A percentile compares a stretch with the other conserved stretches of the same genome.
phyloP scores from a whole-genome alignment of 768 basidiomycete species.

The Lactarius trivialis region DNA sequence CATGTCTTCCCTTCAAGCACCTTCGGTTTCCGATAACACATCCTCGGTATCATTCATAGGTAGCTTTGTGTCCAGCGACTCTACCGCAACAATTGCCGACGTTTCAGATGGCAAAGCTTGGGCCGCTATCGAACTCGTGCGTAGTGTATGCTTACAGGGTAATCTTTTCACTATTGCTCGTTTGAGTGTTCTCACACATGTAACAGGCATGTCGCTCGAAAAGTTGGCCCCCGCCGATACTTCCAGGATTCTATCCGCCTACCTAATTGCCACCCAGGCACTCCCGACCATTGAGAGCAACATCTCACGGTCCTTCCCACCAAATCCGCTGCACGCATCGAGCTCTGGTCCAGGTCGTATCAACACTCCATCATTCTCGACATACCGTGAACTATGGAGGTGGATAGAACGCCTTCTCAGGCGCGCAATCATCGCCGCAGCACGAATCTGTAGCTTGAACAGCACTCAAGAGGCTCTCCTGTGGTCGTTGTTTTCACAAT shows the following conservation, averaged over 20 bases:
- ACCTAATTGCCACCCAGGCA: slow-evolving; percentile 49
- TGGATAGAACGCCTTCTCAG: slow-evolving; percentile 81
- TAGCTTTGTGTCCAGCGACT: slow-evolving; percentile 41
- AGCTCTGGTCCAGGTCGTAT: slow-evolving; percentile 32
- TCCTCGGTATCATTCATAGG: slow-evolving; percentile 43
- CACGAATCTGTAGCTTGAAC: slow-evolving; percentile 39
- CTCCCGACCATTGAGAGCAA: slow-evolving; percentile 45
- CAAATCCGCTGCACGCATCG: slow-evolving; percentile 29
- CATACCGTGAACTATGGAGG: slow-evolving; percentile 78
- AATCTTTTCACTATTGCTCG: slow-evolving; percentile 20
- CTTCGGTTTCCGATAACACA: slow-evolving; percentile 30
- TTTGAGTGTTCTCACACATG: slow-evolving; percentile 4
- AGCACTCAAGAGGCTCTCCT: slow-evolving; percentile 38
- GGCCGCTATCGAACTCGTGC: slow-evolving; percentile 65
- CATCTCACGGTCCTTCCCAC: slow-evolving; percentile 30
- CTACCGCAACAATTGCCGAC: slow-evolving; percentile 41
- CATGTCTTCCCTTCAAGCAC: slow-evolving; percentile 33
- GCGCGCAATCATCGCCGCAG: slow-evolving; percentile 63
- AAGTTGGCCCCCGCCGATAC: slow-evolving; percentile 44
- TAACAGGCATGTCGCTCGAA: slow-evolving; percentile 72
- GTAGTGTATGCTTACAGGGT: slow-evolving; percentile 79
- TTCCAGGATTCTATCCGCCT: slow-evolving; percentile 48
- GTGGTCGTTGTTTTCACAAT: slow-evolving; percentile 61
- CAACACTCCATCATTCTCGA: slow-evolving; percentile 51
- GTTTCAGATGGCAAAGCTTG: slow-evolving; percentile 66